These are phyloP conservation scores for Pseudocercospora musae DNA, from an alignment of 2,329 filamentous ascomycete genomes.

Conservation along the genomic window DNA sequence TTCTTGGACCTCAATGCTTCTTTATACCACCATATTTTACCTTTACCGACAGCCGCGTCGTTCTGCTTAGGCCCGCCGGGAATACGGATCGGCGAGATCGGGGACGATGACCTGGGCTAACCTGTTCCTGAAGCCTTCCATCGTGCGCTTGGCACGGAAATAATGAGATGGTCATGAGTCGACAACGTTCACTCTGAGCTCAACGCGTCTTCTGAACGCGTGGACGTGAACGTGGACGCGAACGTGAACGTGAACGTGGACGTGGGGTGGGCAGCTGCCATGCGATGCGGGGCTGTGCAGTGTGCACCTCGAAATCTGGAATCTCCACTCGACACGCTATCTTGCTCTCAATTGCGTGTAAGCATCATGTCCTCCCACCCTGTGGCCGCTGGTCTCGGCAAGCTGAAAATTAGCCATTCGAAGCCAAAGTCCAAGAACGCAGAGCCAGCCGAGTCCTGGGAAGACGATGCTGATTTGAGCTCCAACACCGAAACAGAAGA, in stretches of 20 bases:
- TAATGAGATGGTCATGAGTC: not conserved
- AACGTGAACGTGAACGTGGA: too few species aligned
- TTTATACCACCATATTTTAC: not conserved
- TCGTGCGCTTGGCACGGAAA: not conserved
- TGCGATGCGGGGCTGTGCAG: too few species aligned
- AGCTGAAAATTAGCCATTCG: slow-evolving; percentile 34
- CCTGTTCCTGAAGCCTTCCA: slow-evolving; percentile 6
- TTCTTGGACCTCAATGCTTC: slow-evolving; percentile 8
- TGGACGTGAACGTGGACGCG: too few species aligned
- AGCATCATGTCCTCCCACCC: slow-evolving; percentile 17
- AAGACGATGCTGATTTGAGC: slow-evolving; percentile 61
- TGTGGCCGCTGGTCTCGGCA: slow-evolving; percentile 32
- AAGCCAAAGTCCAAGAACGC: slow-evolving; percentile 27
- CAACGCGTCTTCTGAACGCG: too few species aligned
- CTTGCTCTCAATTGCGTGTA: too few species aligned
- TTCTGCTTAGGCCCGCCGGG: slow-evolving; percentile 5
- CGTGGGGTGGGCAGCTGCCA: not conserved
- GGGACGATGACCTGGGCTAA: not conserved
- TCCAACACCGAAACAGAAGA: slow-evolving; percentile 32
- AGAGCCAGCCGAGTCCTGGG: slow-evolving; percentile 65
- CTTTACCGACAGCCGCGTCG: slow-evolving; percentile 13
- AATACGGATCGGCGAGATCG: slow-evolving; percentile 13
- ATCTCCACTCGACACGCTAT: too few species aligned
- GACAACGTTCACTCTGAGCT: too few species aligned
- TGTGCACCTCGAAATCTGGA: not conserved